Evolutionary conservation across 345 rosid species (phyloP).

Genomic region (Schrenkiella parvula): DNA sequence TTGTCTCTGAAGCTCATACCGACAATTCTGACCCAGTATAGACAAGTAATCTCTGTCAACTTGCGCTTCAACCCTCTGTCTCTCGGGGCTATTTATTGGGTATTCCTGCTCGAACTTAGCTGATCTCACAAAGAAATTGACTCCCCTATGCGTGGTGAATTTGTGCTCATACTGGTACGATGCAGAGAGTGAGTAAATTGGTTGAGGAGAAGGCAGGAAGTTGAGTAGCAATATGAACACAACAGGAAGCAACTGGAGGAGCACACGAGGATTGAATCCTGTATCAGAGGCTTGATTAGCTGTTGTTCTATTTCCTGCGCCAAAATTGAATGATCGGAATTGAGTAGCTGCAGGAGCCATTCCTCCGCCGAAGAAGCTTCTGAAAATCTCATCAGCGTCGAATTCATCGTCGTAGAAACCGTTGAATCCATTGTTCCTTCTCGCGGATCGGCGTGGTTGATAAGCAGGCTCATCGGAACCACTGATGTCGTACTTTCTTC

Average conservation of each 20-base stretch:
- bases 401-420: constrained; percentile 56
- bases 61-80: constrained; percentile 51
- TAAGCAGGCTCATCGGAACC: constrained; percentile 77
- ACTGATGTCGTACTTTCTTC: constrained; percentile 63
- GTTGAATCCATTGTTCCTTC: constrained; percentile 45
- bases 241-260: constrained; percentile 78
- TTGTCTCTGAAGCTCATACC: constrained; percentile 74
- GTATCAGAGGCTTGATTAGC: constrained; percentile 39
- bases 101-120: constrained; percentile 75
- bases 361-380: constrained; percentile 91
- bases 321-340: constrained; percentile 62
- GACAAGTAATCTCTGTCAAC: constrained; percentile 80
- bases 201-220: constrained; percentile 74
- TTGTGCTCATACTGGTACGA: constrained; percentile 68
- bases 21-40: constrained; percentile 65
- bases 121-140: constrained; percentile 76
- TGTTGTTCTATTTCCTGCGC: constrained; percentile 49
- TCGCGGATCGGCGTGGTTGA: constrained; percentile 42
- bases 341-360: constrained; percentile 68
- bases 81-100: constrained; percentile 44
- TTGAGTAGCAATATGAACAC: constrained; percentile 64
- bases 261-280: constrained; percentile 58
- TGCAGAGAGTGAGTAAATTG: constrained; percentile 61
- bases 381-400: constrained; percentile 93
- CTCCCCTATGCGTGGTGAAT: constrained; percentile 63